Percentiles rank a stretch among this genome's conserved stretches.
These are phyloP conservation scores for Trichoderma hamatum DNA, from an alignment of 2,329 filamentous ascomycete genomes.

Conservation along the genomic window DNA sequence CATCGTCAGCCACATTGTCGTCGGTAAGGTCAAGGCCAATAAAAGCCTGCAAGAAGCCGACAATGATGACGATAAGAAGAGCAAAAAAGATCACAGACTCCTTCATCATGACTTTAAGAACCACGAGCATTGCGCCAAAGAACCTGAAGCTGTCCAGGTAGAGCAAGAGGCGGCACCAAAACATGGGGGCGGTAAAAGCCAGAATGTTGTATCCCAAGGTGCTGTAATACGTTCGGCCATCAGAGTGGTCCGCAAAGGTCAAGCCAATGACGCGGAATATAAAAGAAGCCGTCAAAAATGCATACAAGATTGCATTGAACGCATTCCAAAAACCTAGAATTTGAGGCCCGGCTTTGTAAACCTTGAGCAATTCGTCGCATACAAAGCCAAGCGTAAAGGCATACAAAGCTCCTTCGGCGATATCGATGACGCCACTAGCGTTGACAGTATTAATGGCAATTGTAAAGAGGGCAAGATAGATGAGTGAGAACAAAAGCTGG, in stretches of 20 bases:
- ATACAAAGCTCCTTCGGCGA: slow-evolving; percentile 83
- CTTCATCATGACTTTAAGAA: slow-evolving; percentile 93
- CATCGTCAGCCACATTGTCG: slow-evolving; percentile 68
- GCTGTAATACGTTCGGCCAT: slow-evolving; percentile 65
- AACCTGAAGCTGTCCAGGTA: slow-evolving; percentile 94
- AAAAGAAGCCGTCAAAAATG: slow-evolving; percentile 76
- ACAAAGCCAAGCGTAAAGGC: slow-evolving; percentile 90
- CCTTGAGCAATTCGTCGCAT: slow-evolving; percentile 82
- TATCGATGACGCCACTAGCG: slow-evolving; percentile 76
- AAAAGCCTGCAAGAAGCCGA: slow-evolving; percentile 92
- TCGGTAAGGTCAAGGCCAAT: slow-evolving; percentile 87
- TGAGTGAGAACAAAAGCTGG: slow-evolving; percentile 79
- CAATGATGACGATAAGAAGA: slow-evolving; percentile 77
- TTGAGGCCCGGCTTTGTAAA: slow-evolving; percentile 90
- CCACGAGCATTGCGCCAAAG: slow-evolving; percentile 97
- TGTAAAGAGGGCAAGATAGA: slow-evolving; percentile 86
- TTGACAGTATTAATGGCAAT: slow-evolving; percentile 95
- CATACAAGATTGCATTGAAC: slow-evolving; percentile 85
- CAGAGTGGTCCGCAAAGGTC: slow-evolving; percentile 54
- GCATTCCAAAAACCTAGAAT: slow-evolving; percentile 97
- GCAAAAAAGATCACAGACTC: slow-evolving; percentile 96
- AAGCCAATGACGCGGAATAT: slow-evolving; percentile 78
- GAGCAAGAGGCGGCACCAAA: slow-evolving; percentile 89
- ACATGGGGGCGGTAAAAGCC: slow-evolving; percentile 92
- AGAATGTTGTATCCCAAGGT: slow-evolving; percentile 90